These are phyloP conservation scores for Linum usitatissimum DNA, from an alignment of 345 rosid species.

Conservation along the genomic window DNA sequence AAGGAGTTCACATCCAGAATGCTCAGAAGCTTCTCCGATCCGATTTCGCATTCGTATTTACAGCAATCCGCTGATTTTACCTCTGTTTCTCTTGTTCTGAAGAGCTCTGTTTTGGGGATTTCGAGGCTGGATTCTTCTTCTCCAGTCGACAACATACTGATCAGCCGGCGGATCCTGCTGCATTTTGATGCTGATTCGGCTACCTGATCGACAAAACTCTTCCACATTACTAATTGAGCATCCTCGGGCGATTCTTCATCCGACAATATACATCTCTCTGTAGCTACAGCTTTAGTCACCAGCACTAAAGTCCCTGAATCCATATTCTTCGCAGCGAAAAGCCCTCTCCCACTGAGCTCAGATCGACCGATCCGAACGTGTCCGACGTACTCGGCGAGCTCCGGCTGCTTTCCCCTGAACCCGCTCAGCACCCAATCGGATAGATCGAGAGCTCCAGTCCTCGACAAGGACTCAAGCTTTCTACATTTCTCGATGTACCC, in stretches of 20 bases:
- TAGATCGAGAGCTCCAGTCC: conserved; percentile 68
- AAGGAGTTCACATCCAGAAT: conserved; percentile 79
- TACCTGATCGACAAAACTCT: conserved; percentile 51
- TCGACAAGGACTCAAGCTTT: conserved; percentile 58
- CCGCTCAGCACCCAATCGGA: conserved; percentile 68
- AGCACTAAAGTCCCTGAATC: conserved; percentile 43
- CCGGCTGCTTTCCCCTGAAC: conserved; percentile 51
- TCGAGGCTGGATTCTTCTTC: conserved; percentile 43
- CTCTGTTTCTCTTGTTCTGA: conserved; percentile 39
- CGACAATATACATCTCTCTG: conserved; percentile 64
- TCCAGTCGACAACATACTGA: conserved; percentile 46
- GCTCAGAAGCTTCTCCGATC: conserved; percentile 39
- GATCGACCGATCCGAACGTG: conserved; percentile 43
- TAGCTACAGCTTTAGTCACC: conserved; percentile 61
- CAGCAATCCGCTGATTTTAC: no score
- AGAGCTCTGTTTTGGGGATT: conserved; percentile 46
- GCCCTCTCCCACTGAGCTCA: conserved; percentile 67
- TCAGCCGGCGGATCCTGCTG: conserved; percentile 27
- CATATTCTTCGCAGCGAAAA: conserved; percentile 59
- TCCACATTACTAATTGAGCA: conserved; percentile 81
- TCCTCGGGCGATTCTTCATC: conserved; percentile 39
- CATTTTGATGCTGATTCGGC: conserved; percentile 33
- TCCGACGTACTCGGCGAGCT: conserved; percentile 69
- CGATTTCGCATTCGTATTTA: conserved; percentile 21
- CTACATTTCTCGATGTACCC: conserved; percentile 59